Evolutionary conservation across 2,329 filamentous ascomycete genomes (phyloP).

Genomic region (Ophiostoma quercus): DNA sequence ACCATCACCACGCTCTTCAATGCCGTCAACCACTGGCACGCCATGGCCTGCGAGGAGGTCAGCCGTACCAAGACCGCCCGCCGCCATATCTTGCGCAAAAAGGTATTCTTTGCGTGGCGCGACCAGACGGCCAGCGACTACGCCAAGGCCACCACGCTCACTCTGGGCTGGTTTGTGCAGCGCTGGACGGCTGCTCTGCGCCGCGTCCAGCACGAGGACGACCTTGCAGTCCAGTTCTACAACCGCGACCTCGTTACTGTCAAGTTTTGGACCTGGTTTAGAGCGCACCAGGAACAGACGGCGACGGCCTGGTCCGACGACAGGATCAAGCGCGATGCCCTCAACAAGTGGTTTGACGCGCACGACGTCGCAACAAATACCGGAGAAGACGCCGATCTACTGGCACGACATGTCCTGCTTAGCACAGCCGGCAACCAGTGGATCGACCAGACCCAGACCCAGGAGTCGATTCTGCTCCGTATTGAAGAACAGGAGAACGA

Average conservation of each 20-base stretch:
- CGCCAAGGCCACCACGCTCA: conserved; percentile 41
- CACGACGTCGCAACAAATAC: conserved; percentile 18
- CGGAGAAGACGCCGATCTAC: conserved; percentile 24
- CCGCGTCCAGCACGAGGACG: conserved; percentile 26
- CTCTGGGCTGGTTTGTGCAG: conserved; percentile 30
- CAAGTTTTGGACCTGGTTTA: conserved; percentile 34
- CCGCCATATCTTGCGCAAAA: conserved; percentile 62
- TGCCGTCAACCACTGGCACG: conserved; percentile 64
- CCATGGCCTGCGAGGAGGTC: conserved; percentile 58
- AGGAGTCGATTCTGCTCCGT: conserved; percentile 14
- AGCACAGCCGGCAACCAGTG: conserved; percentile 24
- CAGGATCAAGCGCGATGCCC: conserved; percentile 2
- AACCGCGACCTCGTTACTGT: conserved; percentile 31
- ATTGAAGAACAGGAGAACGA: conserved; percentile 24
- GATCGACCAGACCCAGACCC: conserved; percentile 20
- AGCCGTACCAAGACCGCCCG: conserved; percentile 63
- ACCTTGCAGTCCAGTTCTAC: conserved; percentile 32
- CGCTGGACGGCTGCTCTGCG: conserved; percentile 31
- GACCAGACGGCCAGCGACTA: conserved; percentile 59
- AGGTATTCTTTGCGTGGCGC: conserved; percentile 65
- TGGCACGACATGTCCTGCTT: conserved; percentile 26
- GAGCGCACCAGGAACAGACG: conserved; percentile 29
- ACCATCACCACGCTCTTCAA: conserved; percentile 61
- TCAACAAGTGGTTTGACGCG: conserved; percentile 29
- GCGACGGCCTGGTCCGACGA: conserved; percentile 28